phyloP scores from a whole-genome alignment of 2,329 filamentous ascomycete species.

The Alternaria triticina region DNA sequence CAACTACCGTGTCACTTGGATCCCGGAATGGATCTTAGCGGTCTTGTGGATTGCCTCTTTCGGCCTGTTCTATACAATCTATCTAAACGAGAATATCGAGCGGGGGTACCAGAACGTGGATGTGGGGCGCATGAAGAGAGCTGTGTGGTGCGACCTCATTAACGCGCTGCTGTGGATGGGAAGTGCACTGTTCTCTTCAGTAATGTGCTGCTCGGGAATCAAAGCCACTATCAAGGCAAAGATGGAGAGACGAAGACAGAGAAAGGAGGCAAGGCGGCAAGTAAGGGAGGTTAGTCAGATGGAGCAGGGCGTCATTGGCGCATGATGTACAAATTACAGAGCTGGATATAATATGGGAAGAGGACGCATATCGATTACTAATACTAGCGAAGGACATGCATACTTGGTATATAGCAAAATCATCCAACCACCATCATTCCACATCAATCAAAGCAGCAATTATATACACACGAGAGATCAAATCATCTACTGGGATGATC shows the following conservation, averaged over 20 bases:
- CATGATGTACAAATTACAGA: background rate
- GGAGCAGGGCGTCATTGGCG: slow-evolving; percentile 4
- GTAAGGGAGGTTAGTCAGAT: background rate
- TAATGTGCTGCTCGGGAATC: slow-evolving; percentile 32
- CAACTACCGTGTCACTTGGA: slow-evolving; percentile 29
- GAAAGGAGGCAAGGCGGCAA: background rate
- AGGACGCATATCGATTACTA: slow-evolving; percentile 2
- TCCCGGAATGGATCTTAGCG: slow-evolving; percentile 25
- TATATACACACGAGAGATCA: slow-evolving; percentile 1
- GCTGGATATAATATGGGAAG: background rate
- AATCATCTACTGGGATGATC: slow-evolving; percentile 4
- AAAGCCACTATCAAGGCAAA: slow-evolving; percentile 26
- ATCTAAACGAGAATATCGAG: slow-evolving; percentile 1
- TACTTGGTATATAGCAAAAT: slow-evolving; percentile 5
- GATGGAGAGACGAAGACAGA: slow-evolving; percentile 1
- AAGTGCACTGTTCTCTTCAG: slow-evolving; percentile 32
- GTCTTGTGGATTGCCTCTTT: slow-evolving; percentile 34
- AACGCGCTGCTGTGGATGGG: slow-evolving; percentile 31
- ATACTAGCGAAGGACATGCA: background rate
- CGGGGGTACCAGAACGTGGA: slow-evolving; percentile 15
- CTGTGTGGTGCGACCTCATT: slow-evolving; percentile 31
- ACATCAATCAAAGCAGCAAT: background rate
- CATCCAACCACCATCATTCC: background rate
- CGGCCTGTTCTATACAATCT: slow-evolving; percentile 25
- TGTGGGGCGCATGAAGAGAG: slow-evolving; percentile 23